These are phyloP conservation scores for Leptographium procerum DNA, from an alignment of 2,329 filamentous ascomycete genomes.

Conservation along the genomic window DNA sequence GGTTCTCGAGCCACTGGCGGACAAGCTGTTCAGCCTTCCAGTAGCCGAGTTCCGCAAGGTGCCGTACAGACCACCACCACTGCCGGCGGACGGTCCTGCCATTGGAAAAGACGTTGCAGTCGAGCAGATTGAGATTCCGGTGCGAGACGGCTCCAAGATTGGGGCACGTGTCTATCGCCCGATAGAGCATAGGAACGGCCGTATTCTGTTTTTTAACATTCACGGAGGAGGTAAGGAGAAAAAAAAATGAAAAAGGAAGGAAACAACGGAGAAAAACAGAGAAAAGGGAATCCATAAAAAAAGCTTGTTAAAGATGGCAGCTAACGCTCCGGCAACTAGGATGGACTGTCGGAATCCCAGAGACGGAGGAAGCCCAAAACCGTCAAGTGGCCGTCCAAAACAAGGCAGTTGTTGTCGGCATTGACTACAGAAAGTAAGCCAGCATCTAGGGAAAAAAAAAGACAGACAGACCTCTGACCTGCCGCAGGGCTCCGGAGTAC, in stretches of 20 bases:
- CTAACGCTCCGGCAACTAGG: background rate
- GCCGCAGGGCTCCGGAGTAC: slow-evolving; percentile 9
- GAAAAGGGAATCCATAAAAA: too few species aligned
- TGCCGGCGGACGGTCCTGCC: background rate
- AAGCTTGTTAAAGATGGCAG: too few species aligned
- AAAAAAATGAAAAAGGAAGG: too few species aligned
- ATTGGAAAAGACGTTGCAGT: background rate
- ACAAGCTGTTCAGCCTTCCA: slow-evolving; percentile 2
- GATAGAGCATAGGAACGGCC: background rate
- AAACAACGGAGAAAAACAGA: too few species aligned
- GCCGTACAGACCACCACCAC: slow-evolving; percentile 3
- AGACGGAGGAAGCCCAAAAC: slow-evolving; percentile 11
- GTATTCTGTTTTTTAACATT: background rate
- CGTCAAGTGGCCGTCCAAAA: background rate
- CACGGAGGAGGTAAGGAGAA: slow-evolving; percentile 3
- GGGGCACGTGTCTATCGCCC: background rate
- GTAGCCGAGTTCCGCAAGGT: slow-evolving; percentile 7
- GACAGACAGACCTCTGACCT: background rate
- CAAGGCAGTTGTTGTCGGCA: slow-evolving; percentile 8
- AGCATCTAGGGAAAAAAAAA: background rate
- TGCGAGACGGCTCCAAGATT: slow-evolving; percentile 2
- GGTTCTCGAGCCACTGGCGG: background rate
- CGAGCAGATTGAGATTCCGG: background rate
- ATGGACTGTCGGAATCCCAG: slow-evolving; percentile 10
- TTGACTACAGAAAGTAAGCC: slow-evolving; percentile 10